phyloP scores from a whole-genome alignment of 139 green algal species.

The Marvania coccoides region DNA sequence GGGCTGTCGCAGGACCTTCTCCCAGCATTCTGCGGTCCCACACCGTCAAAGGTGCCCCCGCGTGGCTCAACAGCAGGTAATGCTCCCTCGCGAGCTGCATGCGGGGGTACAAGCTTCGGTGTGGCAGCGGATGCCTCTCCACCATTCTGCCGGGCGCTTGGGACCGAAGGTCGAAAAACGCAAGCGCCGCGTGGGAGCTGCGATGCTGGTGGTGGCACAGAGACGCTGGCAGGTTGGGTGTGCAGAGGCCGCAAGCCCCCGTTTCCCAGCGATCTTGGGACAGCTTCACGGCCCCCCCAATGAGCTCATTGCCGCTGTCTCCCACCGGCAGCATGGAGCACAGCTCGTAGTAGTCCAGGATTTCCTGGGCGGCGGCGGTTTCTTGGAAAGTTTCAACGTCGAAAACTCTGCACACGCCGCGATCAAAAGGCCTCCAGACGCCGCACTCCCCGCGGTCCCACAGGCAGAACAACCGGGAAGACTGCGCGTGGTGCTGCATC shows the following conservation, averaged over 20 bases:
- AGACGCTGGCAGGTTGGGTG: neutral
- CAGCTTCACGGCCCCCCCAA: conserved; percentile 7
- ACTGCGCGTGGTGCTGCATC: neutral
- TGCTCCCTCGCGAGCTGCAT: conserved; percentile 15
- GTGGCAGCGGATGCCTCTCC: conserved; percentile 21
- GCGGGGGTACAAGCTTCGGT: conserved; percentile 35
- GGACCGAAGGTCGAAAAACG: conserved; percentile 5
- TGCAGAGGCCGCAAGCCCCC: conserved; percentile 15
- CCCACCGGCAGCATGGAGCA: neutral
- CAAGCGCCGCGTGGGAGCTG: neutral
- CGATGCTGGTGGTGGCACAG: conserved; percentile 37
- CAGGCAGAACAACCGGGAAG: neutral
- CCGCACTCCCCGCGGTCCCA: neutral
- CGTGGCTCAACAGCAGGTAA: conserved; percentile 37
- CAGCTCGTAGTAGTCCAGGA: neutral
- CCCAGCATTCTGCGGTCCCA: neutral
- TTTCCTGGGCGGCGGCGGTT: neutral
- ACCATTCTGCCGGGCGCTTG: conserved; percentile 5
- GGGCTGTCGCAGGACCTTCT: neutral
- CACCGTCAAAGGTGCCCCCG: neutral
- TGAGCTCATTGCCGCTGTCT: neutral
- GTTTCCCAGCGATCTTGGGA: conserved; percentile 14
- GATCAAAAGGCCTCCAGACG: neutral
- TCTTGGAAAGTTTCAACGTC: neutral
- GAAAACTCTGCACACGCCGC: neutral